phyloP scores from a whole-genome alignment of 225 moss, liverwort and hornwort genomes.

The Climacium dendroides region DNA sequence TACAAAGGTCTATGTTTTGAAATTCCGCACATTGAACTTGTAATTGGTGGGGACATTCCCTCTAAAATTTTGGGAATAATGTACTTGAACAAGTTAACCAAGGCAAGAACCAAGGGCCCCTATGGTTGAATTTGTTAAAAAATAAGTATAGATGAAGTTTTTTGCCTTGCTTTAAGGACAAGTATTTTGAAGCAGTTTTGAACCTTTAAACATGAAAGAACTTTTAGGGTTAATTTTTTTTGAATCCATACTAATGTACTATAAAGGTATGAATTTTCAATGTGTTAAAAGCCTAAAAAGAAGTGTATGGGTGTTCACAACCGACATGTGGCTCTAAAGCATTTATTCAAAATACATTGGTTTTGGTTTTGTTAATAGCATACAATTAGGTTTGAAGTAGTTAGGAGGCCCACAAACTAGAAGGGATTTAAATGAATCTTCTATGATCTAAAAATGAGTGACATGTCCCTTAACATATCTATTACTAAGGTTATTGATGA shows the following conservation, averaged over 20 bases:
- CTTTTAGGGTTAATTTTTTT: rapidly evolving
- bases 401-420: neutral
- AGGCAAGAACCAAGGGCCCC: too few species aligned
- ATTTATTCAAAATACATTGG: neutral
- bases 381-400: neutral
- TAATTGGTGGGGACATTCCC: neutral
- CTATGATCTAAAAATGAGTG: neutral
- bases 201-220: neutral
- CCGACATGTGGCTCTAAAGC: neutral
- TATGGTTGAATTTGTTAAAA: neutral
- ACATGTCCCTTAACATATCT: neutral
- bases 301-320: rapidly evolving
- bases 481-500: neutral
- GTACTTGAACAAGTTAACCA: neutral
- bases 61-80: neutral
- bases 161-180: neutral
- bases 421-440: too few species aligned
- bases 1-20: neutral
- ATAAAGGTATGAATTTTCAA: neutral
- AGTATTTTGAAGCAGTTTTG: neutral
- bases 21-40: neutral
- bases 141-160: neutral
- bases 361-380: neutral
- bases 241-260: rapidly evolving
- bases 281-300: neutral